phyloP scores from a whole-genome alignment of 257 asterid species.

The Rauvolfia tetraphylla region DNA sequence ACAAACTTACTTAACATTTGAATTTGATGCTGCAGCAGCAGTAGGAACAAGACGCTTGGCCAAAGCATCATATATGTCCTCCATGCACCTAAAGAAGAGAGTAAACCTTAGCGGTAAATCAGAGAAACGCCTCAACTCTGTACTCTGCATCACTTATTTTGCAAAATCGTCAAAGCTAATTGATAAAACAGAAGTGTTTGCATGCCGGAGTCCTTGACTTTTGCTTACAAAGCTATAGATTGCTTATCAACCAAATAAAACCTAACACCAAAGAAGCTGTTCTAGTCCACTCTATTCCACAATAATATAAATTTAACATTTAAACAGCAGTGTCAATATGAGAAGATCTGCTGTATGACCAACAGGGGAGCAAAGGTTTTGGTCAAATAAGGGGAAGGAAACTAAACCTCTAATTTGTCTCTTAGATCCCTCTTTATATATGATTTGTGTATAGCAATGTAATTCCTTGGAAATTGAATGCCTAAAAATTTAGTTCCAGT shows the following conservation, averaged over 20 bases:
- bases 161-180: neutral
- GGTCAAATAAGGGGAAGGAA: neutral
- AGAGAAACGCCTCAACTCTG: neutral
- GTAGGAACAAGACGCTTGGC: slow-evolving; percentile 75
- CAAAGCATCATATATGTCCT: slow-evolving; percentile 66
- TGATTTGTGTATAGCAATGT: neutral
- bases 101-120: neutral
- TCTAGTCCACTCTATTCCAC: neutral
- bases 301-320: neutral
- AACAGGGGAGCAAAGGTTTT: neutral
- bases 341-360: neutral
- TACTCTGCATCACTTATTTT: neutral
- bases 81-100: slow-evolving; percentile 62
- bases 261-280: neutral
- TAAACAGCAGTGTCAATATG: neutral
- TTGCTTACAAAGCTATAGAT: neutral
- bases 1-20: slow-evolving; percentile 60
- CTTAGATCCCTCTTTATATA: neutral
- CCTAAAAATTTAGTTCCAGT: neutral
- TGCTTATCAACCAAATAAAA: neutral
- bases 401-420: neutral
- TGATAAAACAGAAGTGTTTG: neutral
- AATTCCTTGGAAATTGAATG: neutral
- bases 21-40: slow-evolving; percentile 72
- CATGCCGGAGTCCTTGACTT: neutral